Percentiles rank a stretch among this genome's conserved stretches.
Conservation (phyloP, 2,329 filamentous ascomycete genomes). For the Xylaria sp. region DNA sequence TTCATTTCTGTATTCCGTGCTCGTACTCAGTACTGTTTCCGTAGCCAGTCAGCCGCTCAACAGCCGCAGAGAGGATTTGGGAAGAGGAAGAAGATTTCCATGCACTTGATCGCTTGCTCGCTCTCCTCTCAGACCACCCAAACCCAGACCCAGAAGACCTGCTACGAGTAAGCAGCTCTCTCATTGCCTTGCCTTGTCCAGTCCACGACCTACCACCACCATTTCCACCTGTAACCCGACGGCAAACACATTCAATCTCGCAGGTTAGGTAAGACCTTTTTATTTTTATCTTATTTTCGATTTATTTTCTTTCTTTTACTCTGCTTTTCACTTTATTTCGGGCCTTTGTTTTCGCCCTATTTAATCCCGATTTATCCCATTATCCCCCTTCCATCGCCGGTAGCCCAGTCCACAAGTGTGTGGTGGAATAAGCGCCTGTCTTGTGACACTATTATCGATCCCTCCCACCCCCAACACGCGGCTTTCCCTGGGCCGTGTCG, state of each 20-base stretch:
- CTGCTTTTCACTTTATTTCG: constrained; percentile 2
- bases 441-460: constrained; percentile 26
- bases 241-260: constrained; percentile 25
- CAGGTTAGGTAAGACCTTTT: constrained; percentile 29
- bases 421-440: constrained; percentile 26
- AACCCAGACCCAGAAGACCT: neutral
- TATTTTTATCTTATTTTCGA: constrained; percentile 1
- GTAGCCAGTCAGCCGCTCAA: constrained; percentile 15
- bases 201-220: constrained; percentile 21
- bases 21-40: no score
- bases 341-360: constrained; percentile 4
- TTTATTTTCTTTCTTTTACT: constrained; percentile 3
- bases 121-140: constrained; percentile 21
- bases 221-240: constrained; percentile 22
- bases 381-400: constrained; percentile 5
- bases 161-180: constrained; percentile 12
- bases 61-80: constrained; percentile 5
- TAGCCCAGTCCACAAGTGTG: constrained; percentile 22
- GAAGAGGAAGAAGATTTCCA: constrained; percentile 18
- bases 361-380: neutral
- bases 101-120: constrained; percentile 16
- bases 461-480: constrained; percentile 18
- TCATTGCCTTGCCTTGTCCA: constrained; percentile 16
- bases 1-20: neutral
- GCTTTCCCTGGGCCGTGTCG: constrained; percentile 15